Conservation (phyloP, 805 yeast species). For the Sugiyamaella qingdaonensis region DNA sequence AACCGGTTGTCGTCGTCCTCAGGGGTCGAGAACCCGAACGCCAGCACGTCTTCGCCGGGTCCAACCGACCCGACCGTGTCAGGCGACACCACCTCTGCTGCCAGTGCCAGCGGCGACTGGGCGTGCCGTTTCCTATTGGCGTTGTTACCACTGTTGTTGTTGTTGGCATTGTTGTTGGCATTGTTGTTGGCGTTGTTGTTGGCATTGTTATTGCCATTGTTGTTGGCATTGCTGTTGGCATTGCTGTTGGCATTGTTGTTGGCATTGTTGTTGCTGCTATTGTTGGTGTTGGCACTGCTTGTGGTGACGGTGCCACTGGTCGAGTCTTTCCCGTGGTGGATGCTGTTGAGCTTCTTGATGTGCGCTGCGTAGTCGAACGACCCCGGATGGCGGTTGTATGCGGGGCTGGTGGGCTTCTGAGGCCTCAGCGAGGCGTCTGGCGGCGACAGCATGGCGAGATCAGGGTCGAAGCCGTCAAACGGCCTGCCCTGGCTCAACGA, state of each 20-base stretch:
- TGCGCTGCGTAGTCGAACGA: slow-evolving; percentile 60
- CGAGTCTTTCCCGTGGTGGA: background rate
- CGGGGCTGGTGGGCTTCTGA: slow-evolving; percentile 28
- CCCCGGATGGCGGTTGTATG: slow-evolving; percentile 42
- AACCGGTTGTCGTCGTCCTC: slow-evolving; percentile 25
- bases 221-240: background rate
- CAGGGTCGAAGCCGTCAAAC: background rate
- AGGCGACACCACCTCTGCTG: slow-evolving; percentile 11
- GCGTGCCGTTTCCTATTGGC: slow-evolving; percentile 14
- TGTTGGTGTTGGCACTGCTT: background rate
- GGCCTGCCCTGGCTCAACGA: background rate
- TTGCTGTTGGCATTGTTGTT: background rate
- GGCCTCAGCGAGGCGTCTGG: slow-evolving; percentile 7
- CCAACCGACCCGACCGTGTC: background rate
- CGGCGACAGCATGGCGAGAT: background rate
- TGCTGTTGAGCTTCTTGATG: slow-evolving; percentile 50
- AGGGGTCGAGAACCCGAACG: slow-evolving; percentile 13
- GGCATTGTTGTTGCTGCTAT: background rate
- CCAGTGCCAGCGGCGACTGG: slow-evolving; percentile 14
- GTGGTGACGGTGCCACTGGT: background rate
- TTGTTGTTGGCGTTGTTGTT: background rate
- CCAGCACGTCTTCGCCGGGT: slow-evolving; percentile 10
- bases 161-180: background rate
- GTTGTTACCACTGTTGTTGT: background rate
- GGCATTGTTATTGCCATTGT: background rate